Base-by-base conservation (phyloP, 192 early-diverging fungal species). In the Martensiomyces pterosporus region DNA sequence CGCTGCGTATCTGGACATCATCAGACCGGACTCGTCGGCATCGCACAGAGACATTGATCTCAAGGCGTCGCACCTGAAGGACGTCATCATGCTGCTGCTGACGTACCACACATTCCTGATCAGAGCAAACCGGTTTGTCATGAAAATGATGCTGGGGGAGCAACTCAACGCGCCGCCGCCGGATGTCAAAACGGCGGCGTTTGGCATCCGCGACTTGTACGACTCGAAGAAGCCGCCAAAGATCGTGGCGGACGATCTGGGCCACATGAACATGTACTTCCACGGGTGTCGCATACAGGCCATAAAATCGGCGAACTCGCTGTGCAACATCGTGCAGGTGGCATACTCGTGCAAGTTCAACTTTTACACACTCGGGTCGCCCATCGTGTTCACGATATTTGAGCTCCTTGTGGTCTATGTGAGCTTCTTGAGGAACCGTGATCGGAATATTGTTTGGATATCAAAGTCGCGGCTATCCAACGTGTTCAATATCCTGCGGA, bases 71-170 rank as follows among this genome's bases (percentile, higher is more conserved):
- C 57, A 46, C 3, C 57, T 72, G 13, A 72, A 72, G 35, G 69
- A 64, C 27, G 41, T 57, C 9, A 60, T 65, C 12, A 49, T 51
- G 44, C 39, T 65, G 35, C 49, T 72, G 26, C 16, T 72, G 52
- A 34, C 49, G 32, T 72, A 72, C 54, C 69, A 72, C 33, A 60
- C 57, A 16, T 64, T 57, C 29, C 26, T 72, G 43, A 49, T 60
- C 22, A 60, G 69, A 2, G 69, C 69, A 21, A 72, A 72, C 57
- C 52, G 69, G 2, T 60, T 52, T 29, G 57, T 52, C 8, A 72
- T 72, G 69, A 72, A 72, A 53, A 48, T 49, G 37, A 60, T 72
- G 69, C 46, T 65, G 39, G 68, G 68, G 12, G 68, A 72, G 61
- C 53, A 43, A 4, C 43, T 72, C 18, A 43, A 56, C 23, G 45